These are phyloP conservation scores for Heliosperma pusillum DNA, from an alignment of 148 eudicot species.

Conservation along the genomic window DNA sequence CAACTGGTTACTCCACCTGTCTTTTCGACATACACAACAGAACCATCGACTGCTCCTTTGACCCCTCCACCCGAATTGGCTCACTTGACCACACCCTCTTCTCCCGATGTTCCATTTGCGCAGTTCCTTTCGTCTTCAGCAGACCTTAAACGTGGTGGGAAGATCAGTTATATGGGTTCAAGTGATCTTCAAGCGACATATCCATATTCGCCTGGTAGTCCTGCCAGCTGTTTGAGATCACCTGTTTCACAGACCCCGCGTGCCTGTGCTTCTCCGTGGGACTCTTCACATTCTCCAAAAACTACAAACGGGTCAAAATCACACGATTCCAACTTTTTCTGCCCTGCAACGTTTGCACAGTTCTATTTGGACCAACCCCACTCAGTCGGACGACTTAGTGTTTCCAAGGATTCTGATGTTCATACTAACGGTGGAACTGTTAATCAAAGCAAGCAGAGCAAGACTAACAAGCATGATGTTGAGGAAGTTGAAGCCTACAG, in stretches of 20 bases:
- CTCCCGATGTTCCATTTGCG: constrained; percentile 97
- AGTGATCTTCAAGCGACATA: constrained; percentile 73
- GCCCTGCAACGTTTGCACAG: constrained; percentile 97
- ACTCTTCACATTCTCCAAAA: constrained; percentile 43
- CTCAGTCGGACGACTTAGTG: constrained; percentile 85
- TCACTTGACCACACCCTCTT: constrained; percentile 94
- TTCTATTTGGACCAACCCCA: constrained; percentile 83
- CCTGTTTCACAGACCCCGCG: constrained; percentile 65
- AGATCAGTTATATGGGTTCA: constrained; percentile 41
- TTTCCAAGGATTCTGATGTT: constrained; percentile 79
- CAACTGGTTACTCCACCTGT: constrained; percentile 96
- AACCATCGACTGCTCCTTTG: constrained; percentile 96
- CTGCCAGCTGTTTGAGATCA: constrained; percentile 72
- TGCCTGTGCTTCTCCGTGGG: constrained; percentile 50
- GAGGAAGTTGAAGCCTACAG: constrained; percentile 97
- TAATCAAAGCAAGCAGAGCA: constrained; percentile 65
- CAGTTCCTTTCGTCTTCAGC: constrained; percentile 73
- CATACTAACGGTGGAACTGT: constrained; percentile 52
- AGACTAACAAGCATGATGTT: constrained; percentile 63
- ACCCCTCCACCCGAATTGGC: constrained; percentile 97
- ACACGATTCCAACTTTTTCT: constrained; percentile 86
- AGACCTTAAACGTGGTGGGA: constrained; percentile 48
- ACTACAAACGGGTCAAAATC: constrained; percentile 43
- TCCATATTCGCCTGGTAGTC: constrained; percentile 80
- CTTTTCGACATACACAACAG: constrained; percentile 89